phyloP scores from a whole-genome alignment of 352 stramenopile species.

The Pythium sp. region DNA sequence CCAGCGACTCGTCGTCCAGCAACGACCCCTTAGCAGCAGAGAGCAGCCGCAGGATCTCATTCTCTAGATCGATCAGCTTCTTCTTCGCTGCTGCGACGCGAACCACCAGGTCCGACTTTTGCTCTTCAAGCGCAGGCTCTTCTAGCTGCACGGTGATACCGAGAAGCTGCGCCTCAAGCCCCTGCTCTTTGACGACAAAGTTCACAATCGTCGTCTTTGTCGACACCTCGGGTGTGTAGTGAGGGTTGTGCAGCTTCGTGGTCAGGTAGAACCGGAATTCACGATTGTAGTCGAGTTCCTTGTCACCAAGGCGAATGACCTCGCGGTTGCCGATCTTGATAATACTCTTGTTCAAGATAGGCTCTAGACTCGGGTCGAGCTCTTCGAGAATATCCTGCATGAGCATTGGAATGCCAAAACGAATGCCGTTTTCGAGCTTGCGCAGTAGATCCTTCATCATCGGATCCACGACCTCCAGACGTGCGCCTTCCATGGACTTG shows the following conservation, averaged over 20 bases:
- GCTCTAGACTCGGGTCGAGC: conserved; percentile 93
- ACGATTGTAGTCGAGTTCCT: conserved; percentile 94
- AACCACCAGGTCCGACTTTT: conserved; percentile 91
- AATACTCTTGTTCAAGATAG: conserved; percentile 93
- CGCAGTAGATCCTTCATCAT: conserved; percentile 95
- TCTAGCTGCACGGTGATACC: conserved; percentile 94
- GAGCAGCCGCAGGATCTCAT: conserved; percentile 93
- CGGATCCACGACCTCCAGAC: conserved; percentile 91
- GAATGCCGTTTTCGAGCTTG: conserved; percentile 93
- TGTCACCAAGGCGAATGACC: conserved; percentile 92
- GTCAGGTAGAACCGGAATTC: conserved; percentile 96
- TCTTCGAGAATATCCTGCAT: conserved; percentile 96
- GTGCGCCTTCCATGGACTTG: conserved; percentile 89
- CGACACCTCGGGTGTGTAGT: conserved; percentile 94
- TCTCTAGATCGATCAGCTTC: conserved; percentile 94
- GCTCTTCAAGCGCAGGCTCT: conserved; percentile 92
- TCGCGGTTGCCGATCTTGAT: conserved; percentile 93
- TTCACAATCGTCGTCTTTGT: conserved; percentile 97
- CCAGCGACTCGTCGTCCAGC: conserved; percentile 92
- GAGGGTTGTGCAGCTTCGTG: conserved; percentile 95
- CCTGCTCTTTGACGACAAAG: conserved; percentile 95
- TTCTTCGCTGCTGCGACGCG: conserved; percentile 92
- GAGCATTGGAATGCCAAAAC: conserved; percentile 91
- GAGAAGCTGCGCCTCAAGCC: conserved; percentile 93
- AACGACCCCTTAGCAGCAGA: conserved; percentile 91